Base-by-base conservation (phyloP, 805 yeast species). In the Ogataea allantospora region DNA sequence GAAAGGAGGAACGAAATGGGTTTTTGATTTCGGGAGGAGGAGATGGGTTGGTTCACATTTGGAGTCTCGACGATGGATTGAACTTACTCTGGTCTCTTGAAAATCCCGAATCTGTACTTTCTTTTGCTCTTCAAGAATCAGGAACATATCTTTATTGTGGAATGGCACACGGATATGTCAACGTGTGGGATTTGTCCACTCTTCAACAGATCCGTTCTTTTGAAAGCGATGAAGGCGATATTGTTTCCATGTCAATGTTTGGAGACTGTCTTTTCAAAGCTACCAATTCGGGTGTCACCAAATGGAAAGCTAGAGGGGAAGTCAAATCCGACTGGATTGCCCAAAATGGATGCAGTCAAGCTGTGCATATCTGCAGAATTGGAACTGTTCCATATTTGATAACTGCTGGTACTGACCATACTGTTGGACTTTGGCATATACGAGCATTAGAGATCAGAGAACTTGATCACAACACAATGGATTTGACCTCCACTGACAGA, bases 151-250 rank as follows among this genome's bases (percentile, higher is more conserved):
- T 93, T 7, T 91, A 87, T 60, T 86, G 91, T 54, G 98, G 98
- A 0, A 62, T 88, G 19, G 73, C 80, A 8, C 77, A 77, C 40
- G 93, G 96, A 7, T 67, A 69, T 17, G 71, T 91, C n/a, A 78
- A 81, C 40, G 78, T 87, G 5, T 85, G 96, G 88, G 98, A 93
- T 51, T 65, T 91, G 32, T 79, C 83, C 32, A 88, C 98, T 0
- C 71, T 73, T 37, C 98, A 91, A 57, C 66, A 73, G 27, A 70
- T 75, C 24, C 60, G 76, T 24, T 65, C 75, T 0, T 70, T 68
- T 46, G 55, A 57, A 30, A 49, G 61, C 14, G 70, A 50, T 48
- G 66, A 63, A 25, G 67, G 68, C 23, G 82, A 81, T 38, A 75
- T 87, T 2, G 69, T 80, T 24, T 73, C 91, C 2, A 51, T 87